phyloP scores from a whole-genome alignment of 2,329 filamentous ascomycete species.

The Sporothrix brasiliensis region DNA sequence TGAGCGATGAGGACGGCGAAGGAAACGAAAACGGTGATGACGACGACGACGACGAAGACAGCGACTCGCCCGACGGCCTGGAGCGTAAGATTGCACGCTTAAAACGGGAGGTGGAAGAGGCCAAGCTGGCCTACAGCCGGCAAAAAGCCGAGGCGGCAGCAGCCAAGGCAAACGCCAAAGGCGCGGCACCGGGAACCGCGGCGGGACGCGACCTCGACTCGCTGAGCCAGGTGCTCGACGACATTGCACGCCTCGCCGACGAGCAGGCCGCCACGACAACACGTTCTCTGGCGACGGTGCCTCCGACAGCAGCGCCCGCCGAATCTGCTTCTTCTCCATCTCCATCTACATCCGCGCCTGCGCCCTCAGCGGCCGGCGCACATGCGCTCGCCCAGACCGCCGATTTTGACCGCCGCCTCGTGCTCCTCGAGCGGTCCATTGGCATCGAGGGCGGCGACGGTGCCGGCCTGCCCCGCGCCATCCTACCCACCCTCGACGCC shows the following conservation, averaged over 20 bases:
- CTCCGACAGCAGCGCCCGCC: background rate
- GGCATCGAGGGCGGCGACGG: slow-evolving; percentile 60
- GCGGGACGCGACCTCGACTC: slow-evolving; percentile 53
- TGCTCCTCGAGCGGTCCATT: slow-evolving; percentile 76
- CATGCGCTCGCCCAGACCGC: slow-evolving; percentile 70
- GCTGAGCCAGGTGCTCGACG: slow-evolving; percentile 72
- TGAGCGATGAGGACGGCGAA: slow-evolving; percentile 70
- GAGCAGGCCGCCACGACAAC: slow-evolving; percentile 29
- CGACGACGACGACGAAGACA: slow-evolving; percentile 39
- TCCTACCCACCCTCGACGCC: slow-evolving; percentile 78
- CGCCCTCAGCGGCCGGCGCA: slow-evolving; percentile 53
- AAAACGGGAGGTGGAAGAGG: slow-evolving; percentile 77
- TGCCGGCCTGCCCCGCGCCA: slow-evolving; percentile 58
- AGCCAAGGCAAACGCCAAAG: slow-evolving; percentile 40
- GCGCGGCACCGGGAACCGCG: slow-evolving; percentile 40
- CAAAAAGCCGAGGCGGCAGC: slow-evolving; percentile 52
- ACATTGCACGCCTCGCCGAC: slow-evolving; percentile 53
- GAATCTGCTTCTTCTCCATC: slow-evolving; percentile 33
- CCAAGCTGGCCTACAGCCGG: slow-evolving; percentile 64
- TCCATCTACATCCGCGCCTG: slow-evolving; percentile 33
- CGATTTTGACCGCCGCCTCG: slow-evolving; percentile 82
- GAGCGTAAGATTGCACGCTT: slow-evolving; percentile 79
- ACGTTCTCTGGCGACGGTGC: background rate
- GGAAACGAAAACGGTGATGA: slow-evolving; percentile 22
- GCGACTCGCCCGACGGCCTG: slow-evolving; percentile 45